Conservation (phyloP, 2,329 filamentous ascomycete species). For the Penicillium sclerotigenum region DNA sequence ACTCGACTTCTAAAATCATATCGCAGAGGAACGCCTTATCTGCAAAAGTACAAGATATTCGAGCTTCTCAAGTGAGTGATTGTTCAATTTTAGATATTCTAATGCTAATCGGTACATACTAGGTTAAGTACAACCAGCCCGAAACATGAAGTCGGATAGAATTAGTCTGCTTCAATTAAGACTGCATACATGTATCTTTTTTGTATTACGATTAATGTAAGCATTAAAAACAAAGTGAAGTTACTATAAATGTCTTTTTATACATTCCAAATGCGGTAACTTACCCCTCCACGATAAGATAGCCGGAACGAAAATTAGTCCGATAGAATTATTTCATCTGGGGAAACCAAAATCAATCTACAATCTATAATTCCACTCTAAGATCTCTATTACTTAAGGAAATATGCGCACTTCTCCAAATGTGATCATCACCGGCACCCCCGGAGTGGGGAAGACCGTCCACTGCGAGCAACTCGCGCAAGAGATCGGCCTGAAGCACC, state of each 20-base stretch:
- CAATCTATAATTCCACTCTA: neutral
- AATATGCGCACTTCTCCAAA: constrained; percentile 61
- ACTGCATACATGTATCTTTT: neutral
- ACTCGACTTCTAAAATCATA: constrained; percentile 66
- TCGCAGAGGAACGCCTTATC: constrained; percentile 64
- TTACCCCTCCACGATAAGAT: constrained; percentile 15
- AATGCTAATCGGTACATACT: neutral
- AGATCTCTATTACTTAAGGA: neutral
- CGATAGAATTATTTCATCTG: constrained; percentile 20
- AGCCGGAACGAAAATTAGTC: constrained; percentile 19
- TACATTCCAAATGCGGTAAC: constrained; percentile 4
- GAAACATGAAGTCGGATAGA: neutral
- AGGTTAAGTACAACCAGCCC: constrained; percentile 5
- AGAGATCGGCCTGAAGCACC: constrained; percentile 71
- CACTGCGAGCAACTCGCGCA: constrained; percentile 79
- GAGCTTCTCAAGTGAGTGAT: constrained; percentile 66
- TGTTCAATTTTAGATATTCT: neutral
- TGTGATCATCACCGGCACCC: constrained; percentile 92
- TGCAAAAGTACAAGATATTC: constrained; percentile 71
- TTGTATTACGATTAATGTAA: neutral
- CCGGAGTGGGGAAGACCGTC: constrained; percentile 92
- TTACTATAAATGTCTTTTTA: neutral
- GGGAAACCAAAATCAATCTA: constrained; percentile 5
- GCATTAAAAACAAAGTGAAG: neutral
- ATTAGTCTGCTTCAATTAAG: neutral